These are phyloP conservation scores for Acacia concinna DNA, from an alignment of 331 rosid species.

Conservation along the genomic window DNA sequence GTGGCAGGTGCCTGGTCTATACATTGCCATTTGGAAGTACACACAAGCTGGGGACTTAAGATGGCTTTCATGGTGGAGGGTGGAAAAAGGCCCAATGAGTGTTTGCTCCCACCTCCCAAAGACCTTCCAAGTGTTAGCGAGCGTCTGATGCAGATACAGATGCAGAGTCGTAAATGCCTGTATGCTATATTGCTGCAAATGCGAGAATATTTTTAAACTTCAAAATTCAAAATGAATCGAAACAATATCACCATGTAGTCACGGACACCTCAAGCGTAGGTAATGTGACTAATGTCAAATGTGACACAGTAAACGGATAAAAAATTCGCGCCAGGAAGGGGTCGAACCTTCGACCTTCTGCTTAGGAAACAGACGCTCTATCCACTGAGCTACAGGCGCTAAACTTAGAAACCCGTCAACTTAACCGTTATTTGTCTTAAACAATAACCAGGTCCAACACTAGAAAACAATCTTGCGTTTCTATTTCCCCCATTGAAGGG, in stretches of 20 bases:
- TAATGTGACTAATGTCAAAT: too few species aligned
- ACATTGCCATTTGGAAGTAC: slow-evolving; percentile 76
- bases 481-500: too few species aligned
- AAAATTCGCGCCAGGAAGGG: slow-evolving; percentile 96
- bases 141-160: neutral
- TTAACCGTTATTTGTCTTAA: too few species aligned
- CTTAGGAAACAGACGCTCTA: slow-evolving; percentile 98
- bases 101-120: slow-evolving; percentile 62
- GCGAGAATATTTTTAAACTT: too few species aligned
- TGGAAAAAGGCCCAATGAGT: slow-evolving; percentile 52
- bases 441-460: too few species aligned
- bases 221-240: too few species aligned
- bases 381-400: slow-evolving; percentile 75
- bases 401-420: too few species aligned
- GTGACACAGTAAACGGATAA: too few species aligned
- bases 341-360: slow-evolving; percentile 96
- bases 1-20: slow-evolving; percentile 53
- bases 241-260: too few species aligned
- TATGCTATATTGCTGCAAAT: slow-evolving; percentile 5
- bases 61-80: slow-evolving; percentile 74
- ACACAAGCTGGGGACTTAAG: slow-evolving; percentile 86
- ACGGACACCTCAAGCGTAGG: too few species aligned
- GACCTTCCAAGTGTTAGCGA: slow-evolving; percentile 66
- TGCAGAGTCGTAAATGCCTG: neutral
- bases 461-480: too few species aligned